A percentile compares a stretch with the other conserved stretches of the same genome.
These are phyloP conservation scores for Borealophlyctis nickersoniae DNA, from an alignment of 192 early-diverging fungal genomes.

Conservation along the genomic window DNA sequence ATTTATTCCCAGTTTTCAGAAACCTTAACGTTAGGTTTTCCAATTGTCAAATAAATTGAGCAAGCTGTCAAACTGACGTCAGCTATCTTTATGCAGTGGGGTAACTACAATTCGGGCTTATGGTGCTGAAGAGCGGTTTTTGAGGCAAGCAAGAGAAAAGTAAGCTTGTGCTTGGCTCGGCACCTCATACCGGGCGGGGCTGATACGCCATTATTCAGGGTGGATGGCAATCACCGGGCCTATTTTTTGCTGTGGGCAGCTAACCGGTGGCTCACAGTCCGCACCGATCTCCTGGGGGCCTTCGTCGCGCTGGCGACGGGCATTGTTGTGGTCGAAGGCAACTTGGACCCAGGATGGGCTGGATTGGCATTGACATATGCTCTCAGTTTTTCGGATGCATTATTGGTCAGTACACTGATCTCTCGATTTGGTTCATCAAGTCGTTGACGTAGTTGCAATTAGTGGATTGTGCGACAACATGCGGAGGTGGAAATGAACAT, in stretches of 20 bases:
- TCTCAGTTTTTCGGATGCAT: slow-evolving; percentile 73
- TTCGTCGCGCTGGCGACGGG: slow-evolving; percentile 76
- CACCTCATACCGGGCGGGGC: too few species aligned
- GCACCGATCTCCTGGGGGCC: slow-evolving; percentile 76
- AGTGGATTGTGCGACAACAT: slow-evolving; percentile 57
- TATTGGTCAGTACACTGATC: slow-evolving; percentile 14
- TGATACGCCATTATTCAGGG: too few species aligned
- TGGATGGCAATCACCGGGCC: slow-evolving; percentile 79
- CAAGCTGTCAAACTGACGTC: too few species aligned
- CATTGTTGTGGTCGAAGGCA: slow-evolving; percentile 15
- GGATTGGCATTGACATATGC: slow-evolving; percentile 85
- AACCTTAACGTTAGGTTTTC: too few species aligned
- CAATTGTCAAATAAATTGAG: too few species aligned
- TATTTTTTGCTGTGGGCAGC: slow-evolving; percentile 85
- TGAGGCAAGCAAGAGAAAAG: background rate
- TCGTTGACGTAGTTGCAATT: slow-evolving; percentile 37
- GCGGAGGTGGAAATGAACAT: slow-evolving; percentile 51
- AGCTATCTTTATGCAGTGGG: too few species aligned
- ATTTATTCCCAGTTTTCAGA: slow-evolving; percentile 51
- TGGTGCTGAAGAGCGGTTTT: slow-evolving; percentile 27
- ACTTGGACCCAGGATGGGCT: slow-evolving; percentile 79
- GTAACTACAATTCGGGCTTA: slow-evolving; percentile 50
- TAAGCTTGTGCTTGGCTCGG: too few species aligned
- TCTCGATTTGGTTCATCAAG: slow-evolving; percentile 2
- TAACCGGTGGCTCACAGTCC: slow-evolving; percentile 57